Evolutionary conservation across 257 asterid species (phyloP).

Genomic region (Solanum verrucosum): DNA sequence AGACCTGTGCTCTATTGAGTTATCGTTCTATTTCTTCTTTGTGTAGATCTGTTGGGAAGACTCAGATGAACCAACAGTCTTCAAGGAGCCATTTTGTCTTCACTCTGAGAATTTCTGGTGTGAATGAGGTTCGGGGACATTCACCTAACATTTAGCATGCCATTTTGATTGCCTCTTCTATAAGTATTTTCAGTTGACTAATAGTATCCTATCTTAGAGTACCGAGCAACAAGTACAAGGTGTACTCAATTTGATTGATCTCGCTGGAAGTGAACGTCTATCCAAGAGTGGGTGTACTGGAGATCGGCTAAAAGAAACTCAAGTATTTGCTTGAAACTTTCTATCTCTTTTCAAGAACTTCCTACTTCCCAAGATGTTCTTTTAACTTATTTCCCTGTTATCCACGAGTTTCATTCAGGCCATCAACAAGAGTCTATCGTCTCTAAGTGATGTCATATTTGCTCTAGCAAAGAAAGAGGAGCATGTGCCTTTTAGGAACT

Average conservation of each 20-base stretch:
- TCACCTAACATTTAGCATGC: neutral
- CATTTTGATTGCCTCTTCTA: neutral
- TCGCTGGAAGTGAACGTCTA: conserved; percentile 97
- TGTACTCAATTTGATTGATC: conserved; percentile 77
- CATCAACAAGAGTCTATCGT: conserved; percentile 79
- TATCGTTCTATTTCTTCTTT: neutral
- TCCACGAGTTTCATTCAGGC: conserved; percentile 38
- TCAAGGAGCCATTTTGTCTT: conserved; percentile 92
- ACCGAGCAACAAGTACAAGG: conserved; percentile 96
- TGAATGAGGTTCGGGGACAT: conserved; percentile 52
- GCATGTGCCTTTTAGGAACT: conserved; percentile 88
- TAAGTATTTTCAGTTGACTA: neutral
- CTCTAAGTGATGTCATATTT: conserved; percentile 89
- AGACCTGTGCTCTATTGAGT: neutral
- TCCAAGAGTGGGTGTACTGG: conserved; percentile 91
- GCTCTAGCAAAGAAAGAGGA: conserved; percentile 95
- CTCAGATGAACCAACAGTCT: conserved; percentile 94
- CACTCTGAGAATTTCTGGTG: conserved; percentile 70
- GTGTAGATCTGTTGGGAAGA: conserved; percentile 80
- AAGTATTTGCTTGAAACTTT: conserved; percentile 28
- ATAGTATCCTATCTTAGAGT: conserved; percentile 31
- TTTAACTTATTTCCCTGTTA: neutral
- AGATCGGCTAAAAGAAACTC: conserved; percentile 92
- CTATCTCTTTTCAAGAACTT: neutral
- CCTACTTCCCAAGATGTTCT: neutral